These are phyloP conservation scores for Phascolomyces articulosus DNA, from an alignment of 371 early-diverging fungal species.

Conservation along the genomic window DNA sequence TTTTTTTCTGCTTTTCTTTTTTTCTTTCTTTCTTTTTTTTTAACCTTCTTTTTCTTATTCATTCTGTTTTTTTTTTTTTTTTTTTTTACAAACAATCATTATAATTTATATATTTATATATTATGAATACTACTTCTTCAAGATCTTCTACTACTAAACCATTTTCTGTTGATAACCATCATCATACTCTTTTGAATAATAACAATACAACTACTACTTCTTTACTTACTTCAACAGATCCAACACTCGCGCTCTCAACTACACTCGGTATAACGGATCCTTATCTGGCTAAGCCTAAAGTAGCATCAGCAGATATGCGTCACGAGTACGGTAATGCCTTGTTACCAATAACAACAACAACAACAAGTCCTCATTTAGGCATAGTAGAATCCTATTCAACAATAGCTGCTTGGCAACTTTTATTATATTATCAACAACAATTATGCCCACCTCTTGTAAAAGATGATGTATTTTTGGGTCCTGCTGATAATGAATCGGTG, in stretches of 20 bases:
- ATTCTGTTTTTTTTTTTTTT: neutral
- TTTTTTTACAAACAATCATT: neutral
- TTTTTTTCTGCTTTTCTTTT: slow-evolving; percentile 4
- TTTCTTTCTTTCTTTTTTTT: slow-evolving; percentile 14
- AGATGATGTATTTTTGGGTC: slow-evolving; percentile 26
- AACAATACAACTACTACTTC: neutral
- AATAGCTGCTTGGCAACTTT: slow-evolving; percentile 10
- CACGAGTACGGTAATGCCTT: slow-evolving; percentile 25
- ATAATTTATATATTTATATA: too few species aligned
- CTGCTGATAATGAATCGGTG: slow-evolving; percentile 19
- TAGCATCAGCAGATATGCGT: slow-evolving; percentile 31
- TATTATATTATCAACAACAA: slow-evolving; percentile 19
- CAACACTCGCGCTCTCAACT: slow-evolving; percentile 1
- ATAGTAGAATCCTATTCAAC: slow-evolving; percentile 15
- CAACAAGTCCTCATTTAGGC: slow-evolving; percentile 15
- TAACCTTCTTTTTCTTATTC: slow-evolving; percentile 11
- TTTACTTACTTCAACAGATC: neutral
- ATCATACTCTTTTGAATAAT: neutral
- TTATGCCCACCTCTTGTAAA: slow-evolving; percentile 18
- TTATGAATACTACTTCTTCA: neutral
- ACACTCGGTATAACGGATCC: neutral
- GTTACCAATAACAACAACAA: slow-evolving; percentile 17
- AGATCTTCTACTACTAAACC: neutral
- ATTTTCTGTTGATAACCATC: neutral
- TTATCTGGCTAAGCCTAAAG: slow-evolving; percentile 22